phyloP scores from a whole-genome alignment of 2,329 filamentous ascomycete genomes.

The Coniochaeta sp. region DNA sequence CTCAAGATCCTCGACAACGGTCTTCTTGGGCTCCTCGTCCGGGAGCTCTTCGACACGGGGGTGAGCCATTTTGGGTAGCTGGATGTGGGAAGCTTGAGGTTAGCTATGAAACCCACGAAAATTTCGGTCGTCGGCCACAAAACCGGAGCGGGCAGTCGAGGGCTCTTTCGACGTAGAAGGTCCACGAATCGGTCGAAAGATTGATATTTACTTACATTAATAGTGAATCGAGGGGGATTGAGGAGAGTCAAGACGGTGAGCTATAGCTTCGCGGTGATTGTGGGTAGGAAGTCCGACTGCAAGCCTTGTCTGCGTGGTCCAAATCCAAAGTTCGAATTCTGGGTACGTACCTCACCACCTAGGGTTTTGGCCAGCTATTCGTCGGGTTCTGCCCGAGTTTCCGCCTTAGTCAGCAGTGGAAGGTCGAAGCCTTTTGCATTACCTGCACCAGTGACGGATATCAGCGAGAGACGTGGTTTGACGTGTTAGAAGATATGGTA shows the following conservation, averaged over 20 bases:
- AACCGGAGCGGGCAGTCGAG: background rate
- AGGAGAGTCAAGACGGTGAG: background rate
- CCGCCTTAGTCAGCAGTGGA: background rate
- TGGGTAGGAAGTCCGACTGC: background rate
- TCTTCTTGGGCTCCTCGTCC: slow-evolving; percentile 83
- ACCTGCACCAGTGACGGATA: background rate
- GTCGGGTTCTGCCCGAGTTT: background rate
- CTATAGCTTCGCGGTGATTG: background rate
- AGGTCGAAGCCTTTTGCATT: background rate
- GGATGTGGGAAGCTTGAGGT: slow-evolving; percentile 10
- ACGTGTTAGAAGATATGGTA: background rate
- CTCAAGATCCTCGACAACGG: slow-evolving; percentile 66
- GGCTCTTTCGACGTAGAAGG: background rate
- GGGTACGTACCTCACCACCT: slow-evolving; percentile 2
- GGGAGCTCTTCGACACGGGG: slow-evolving; percentile 96
- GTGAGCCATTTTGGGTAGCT: slow-evolving; percentile 73
- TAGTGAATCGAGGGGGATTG: background rate
- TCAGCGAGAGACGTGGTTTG: background rate
- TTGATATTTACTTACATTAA: background rate
- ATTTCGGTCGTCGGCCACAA: background rate
- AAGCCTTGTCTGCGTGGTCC: background rate
- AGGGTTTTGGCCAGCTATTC: background rate
- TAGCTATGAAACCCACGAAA: background rate
- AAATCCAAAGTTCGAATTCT: background rate
- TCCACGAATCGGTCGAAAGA: background rate